Evolutionary conservation across 2,329 filamentous ascomycete species (phyloP).

Genomic region (Fusarium setosum): DNA sequence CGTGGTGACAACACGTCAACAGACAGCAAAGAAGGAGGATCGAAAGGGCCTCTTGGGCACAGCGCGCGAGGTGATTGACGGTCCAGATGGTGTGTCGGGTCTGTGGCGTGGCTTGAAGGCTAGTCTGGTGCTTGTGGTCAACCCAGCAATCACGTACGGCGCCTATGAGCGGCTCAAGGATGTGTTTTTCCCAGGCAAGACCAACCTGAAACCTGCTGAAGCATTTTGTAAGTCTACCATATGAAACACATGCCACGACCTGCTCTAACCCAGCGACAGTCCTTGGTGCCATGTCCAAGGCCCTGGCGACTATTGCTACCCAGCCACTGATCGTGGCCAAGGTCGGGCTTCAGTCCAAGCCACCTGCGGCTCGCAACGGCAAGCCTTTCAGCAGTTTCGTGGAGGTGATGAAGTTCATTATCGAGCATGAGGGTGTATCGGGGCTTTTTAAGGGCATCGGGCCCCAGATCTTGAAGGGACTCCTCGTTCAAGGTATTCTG

Average conservation of each 20-base stretch:
- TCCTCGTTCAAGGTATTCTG: conserved; percentile 92
- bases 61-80: conserved; percentile 86
- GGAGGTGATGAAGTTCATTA: conserved; percentile 95
- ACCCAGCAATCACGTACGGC: conserved; percentile 97
- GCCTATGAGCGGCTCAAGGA: conserved; percentile 92
- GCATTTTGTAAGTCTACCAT: conserved; percentile 80
- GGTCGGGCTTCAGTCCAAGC: conserved; percentile 93
- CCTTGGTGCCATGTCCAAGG: conserved; percentile 92
- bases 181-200: conserved; percentile 80
- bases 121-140: conserved; percentile 93
- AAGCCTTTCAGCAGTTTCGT: conserved; percentile 94
- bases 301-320: conserved; percentile 89
- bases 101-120: conserved; percentile 97
- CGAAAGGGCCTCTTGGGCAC: conserved; percentile 90
- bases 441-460: conserved; percentile 98
- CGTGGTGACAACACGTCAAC: conserved; percentile 94
- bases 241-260: neutral
- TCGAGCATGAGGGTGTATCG: conserved; percentile 84
- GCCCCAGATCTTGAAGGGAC: conserved; percentile 91
- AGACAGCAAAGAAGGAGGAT: conserved; percentile 87
- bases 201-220: conserved; percentile 82
- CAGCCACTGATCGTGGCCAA: conserved; percentile 98
- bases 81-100: conserved; percentile 89
- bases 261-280: conserved; percentile 62
- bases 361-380: conserved; percentile 83